Evolutionary conservation across 2,329 filamentous ascomycete species (phyloP).

Genomic region (Chaetomiaceae sp.): DNA sequence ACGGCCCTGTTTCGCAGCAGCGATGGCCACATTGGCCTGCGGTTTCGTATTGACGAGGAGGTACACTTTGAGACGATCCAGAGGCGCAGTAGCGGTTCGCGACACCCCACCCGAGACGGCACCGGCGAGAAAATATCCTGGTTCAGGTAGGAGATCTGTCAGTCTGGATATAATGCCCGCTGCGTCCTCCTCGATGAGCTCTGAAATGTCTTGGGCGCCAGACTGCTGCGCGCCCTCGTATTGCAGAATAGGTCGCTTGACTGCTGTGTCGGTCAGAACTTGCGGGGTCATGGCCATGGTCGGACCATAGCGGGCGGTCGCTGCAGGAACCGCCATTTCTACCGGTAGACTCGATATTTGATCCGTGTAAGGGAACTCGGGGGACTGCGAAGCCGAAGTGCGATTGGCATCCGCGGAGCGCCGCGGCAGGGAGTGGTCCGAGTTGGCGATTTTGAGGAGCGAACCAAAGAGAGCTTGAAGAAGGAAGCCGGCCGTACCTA

Average conservation of each 20-base stretch:
- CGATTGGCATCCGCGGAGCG: conserved; percentile 33
- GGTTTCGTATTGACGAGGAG: conserved; percentile 83
- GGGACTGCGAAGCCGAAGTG: background rate
- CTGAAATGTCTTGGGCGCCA: conserved; percentile 23
- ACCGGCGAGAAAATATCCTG: conserved; percentile 98
- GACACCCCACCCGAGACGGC: conserved; percentile 92
- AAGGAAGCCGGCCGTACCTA: conserved; percentile 82
- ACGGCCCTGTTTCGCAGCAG: conserved; percentile 66
- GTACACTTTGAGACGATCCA: conserved; percentile 96
- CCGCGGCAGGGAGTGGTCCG: conserved; percentile 17
- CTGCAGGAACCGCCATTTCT: conserved; percentile 16
- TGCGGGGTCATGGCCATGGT: conserved; percentile 9
- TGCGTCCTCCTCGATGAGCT: conserved; percentile 34
- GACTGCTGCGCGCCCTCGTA: conserved; percentile 22
- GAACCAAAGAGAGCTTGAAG: conserved; percentile 71
- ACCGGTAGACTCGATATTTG: background rate
- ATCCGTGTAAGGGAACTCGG: background rate
- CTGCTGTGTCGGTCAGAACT: conserved; percentile 12
- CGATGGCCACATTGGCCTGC: conserved; percentile 53
- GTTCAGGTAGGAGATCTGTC: conserved; percentile 69
- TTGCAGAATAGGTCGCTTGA: conserved; percentile 17
- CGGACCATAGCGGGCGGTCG: conserved; percentile 12
- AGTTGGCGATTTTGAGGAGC: conserved; percentile 60
- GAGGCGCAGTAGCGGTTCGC: conserved; percentile 88
- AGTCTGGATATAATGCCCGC: conserved; percentile 48